A percentile compares a stretch with the other conserved stretches of the same genome.
phyloP scores from a whole-genome alignment of 306 rosid species.

The Astragalus membranaceus region DNA sequence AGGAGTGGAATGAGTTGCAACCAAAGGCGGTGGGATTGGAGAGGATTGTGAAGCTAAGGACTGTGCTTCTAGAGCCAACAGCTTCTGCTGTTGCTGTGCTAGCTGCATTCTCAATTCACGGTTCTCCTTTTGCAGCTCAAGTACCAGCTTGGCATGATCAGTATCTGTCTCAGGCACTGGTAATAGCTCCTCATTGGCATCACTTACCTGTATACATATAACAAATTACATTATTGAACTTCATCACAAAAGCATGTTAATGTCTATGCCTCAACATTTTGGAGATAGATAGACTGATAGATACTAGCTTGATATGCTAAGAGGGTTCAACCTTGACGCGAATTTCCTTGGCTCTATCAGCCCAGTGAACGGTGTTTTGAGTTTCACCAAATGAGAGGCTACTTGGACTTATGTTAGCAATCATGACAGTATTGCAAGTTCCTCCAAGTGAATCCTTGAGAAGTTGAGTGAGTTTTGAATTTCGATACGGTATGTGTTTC shows the following conservation, averaged over 20 bases:
- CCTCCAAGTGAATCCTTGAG: constrained; percentile 96
- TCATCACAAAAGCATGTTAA: constrained; percentile 7
- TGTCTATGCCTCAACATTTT: constrained; percentile 5
- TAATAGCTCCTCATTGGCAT: constrained; percentile 47
- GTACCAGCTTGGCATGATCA: constrained; percentile 71
- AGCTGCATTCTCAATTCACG: constrained; percentile 71
- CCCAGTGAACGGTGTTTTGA: constrained; percentile 96
- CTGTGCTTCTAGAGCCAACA: constrained; percentile 61
- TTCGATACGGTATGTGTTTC: constrained; percentile 89
- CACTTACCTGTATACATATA: constrained; percentile 47
- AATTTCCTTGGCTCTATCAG: constrained; percentile 96
- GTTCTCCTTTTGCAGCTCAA: constrained; percentile 84
- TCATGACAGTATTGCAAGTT: constrained; percentile 89
- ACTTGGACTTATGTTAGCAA: constrained; percentile 94
- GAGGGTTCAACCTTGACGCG: constrained; percentile 60
- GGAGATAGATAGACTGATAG: not conserved
- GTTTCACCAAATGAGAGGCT: constrained; percentile 87
- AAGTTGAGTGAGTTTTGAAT: constrained; percentile 93
- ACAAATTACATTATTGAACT: constrained; percentile 2
- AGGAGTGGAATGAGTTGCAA: constrained; percentile 57
- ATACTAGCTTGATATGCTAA: constrained; percentile 3
- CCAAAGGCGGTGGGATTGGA: constrained; percentile 79
- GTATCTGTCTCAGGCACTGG: constrained; percentile 53
- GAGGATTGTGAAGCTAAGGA: constrained; percentile 68
- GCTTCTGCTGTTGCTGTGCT: constrained; percentile 73